A percentile compares a stretch with the other conserved stretches of the same genome.
Evolutionary conservation across 495 filamentous ascomycete species (phyloP).

Genomic region (Astrothelium macrocarpum): DNA sequence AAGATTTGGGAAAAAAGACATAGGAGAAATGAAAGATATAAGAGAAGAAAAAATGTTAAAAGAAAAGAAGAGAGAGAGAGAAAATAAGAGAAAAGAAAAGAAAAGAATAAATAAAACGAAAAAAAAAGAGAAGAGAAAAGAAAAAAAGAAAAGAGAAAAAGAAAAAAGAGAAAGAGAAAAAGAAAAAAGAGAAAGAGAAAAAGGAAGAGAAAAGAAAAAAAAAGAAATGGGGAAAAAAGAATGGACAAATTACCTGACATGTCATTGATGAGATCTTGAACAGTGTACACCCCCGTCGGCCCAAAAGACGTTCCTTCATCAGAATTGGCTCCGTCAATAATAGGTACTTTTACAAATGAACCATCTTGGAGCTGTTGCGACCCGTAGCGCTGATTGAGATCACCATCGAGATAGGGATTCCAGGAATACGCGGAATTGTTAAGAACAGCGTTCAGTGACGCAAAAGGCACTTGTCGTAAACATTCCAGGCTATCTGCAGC

Average conservation of each 20-base stretch:
- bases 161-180: too few relatives aligned
- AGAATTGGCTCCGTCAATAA: slow-evolving; percentile 50
- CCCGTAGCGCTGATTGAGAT: slow-evolving; percentile 33
- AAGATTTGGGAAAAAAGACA: slow-evolving; percentile 7
- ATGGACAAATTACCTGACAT: slow-evolving; percentile 29
- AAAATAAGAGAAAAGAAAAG: too few relatives aligned
- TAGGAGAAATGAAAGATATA: too few relatives aligned
- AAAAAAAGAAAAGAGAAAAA: too few relatives aligned
- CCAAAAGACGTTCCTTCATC: slow-evolving; percentile 57
- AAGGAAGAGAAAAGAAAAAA: too few relatives aligned
- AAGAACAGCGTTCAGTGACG: slow-evolving; percentile 45
- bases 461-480: slow-evolving; percentile 44
- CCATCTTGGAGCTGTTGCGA: slow-evolving; percentile 31
- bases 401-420: slow-evolving; percentile 43
- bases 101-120: too few relatives aligned
- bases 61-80: too few relatives aligned
- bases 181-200: too few relatives aligned
- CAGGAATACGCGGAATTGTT: slow-evolving; percentile 36
- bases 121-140: too few relatives aligned
- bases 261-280: slow-evolving; percentile 30
- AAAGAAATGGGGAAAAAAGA: too few relatives aligned
- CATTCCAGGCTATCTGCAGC: slow-evolving; percentile 35
- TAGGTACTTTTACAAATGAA: slow-evolving; percentile 46
- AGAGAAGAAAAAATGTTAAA: too few relatives aligned
- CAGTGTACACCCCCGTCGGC: slow-evolving; percentile 36